Conservation (phyloP, 2,329 filamentous ascomycete genomes). For the Epicoccum sorghinum region DNA sequence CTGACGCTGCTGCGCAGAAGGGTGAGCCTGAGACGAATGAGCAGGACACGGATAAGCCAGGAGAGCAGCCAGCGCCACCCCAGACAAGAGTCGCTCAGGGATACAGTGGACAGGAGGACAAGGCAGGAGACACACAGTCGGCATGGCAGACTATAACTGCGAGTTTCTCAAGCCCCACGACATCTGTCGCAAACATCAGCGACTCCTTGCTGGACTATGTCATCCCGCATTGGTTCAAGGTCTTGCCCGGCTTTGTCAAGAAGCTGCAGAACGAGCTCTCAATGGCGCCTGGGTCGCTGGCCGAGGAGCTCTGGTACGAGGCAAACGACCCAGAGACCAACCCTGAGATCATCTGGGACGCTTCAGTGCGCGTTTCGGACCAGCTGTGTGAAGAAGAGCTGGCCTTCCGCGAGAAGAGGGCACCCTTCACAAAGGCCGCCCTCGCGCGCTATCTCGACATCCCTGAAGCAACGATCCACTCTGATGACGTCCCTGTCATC, state of each 20-base stretch:
- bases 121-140: conserved; percentile 25
- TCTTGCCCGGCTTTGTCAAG: conserved; percentile 75
- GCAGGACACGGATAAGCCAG: conserved; percentile 23
- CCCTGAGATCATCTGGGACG: conserved; percentile 84
- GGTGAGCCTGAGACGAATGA: conserved; percentile 24
- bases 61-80: conserved; percentile 42
- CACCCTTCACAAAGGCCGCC: conserved; percentile 70
- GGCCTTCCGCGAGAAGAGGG: conserved; percentile 72
- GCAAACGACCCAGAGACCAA: conserved; percentile 83
- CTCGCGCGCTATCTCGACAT: conserved; percentile 83
- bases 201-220: conserved; percentile 71
- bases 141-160: conserved; percentile 43
- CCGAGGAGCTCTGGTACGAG: conserved; percentile 92
- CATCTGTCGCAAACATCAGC: conserved; percentile 47
- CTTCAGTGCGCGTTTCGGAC: conserved; percentile 79
- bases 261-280: conserved; percentile 90
- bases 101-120: conserved; percentile 29
- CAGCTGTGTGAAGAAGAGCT: conserved; percentile 85
- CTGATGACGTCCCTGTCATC: conserved; percentile 90
- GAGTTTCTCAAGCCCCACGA: conserved; percentile 37
- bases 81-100: conserved; percentile 40
- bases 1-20: conserved; percentile 25
- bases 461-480: conserved; percentile 80
- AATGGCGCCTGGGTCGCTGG: conserved; percentile 84
- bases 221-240: conserved; percentile 80